Evolutionary conservation across 352 stramenopile genomes (phyloP).

Genomic region (Globisporangium spinosum): DNA sequence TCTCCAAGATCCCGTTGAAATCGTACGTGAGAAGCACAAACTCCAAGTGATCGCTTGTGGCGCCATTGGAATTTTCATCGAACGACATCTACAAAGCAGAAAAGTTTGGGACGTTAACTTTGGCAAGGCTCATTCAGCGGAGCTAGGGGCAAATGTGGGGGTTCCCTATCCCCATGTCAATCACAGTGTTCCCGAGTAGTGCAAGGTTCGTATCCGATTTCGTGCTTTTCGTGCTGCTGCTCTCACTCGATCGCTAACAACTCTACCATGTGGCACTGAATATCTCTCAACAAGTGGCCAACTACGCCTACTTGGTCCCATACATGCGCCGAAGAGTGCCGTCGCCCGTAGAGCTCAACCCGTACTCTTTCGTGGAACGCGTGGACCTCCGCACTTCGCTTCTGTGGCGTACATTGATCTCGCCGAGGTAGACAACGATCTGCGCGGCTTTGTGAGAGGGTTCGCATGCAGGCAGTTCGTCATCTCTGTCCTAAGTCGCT

Average conservation of each 20-base stretch:
- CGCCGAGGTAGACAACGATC: slow-evolving; percentile 34
- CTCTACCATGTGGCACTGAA: not conserved
- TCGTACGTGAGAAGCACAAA: slow-evolving; percentile 87
- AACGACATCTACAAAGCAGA: slow-evolving; percentile 68
- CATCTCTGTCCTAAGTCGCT: slow-evolving; percentile 57
- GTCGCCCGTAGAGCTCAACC: slow-evolving; percentile 32
- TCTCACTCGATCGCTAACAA: not conserved
- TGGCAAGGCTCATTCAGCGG: not conserved
- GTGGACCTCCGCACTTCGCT: slow-evolving; percentile 61
- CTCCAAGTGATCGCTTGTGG: slow-evolving; percentile 60
- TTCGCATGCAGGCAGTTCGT: slow-evolving; percentile 78
- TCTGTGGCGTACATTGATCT: slow-evolving; percentile 53
- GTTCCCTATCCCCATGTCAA: slow-evolving; percentile 65
- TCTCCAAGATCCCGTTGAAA: slow-evolving; percentile 86
- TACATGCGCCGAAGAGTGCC: slow-evolving; percentile 51
- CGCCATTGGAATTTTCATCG: slow-evolving; percentile 39
- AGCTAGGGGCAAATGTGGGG: no score
- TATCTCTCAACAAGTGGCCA: slow-evolving; percentile 32
- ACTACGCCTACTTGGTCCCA: slow-evolving; percentile 75
- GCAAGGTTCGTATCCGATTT: slow-evolving; percentile 25
- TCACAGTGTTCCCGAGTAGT: slow-evolving; percentile 50
- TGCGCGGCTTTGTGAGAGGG: slow-evolving; percentile 64
- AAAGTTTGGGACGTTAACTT: not conserved
- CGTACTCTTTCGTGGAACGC: slow-evolving; percentile 64
- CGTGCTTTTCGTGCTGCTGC: not conserved